A percentile compares a stretch with the other conserved stretches of the same genome.
These are phyloP conservation scores for Colletotrichum lindemuthianum DNA, from an alignment of 2,329 filamentous ascomycete genomes.

Conservation along the genomic window DNA sequence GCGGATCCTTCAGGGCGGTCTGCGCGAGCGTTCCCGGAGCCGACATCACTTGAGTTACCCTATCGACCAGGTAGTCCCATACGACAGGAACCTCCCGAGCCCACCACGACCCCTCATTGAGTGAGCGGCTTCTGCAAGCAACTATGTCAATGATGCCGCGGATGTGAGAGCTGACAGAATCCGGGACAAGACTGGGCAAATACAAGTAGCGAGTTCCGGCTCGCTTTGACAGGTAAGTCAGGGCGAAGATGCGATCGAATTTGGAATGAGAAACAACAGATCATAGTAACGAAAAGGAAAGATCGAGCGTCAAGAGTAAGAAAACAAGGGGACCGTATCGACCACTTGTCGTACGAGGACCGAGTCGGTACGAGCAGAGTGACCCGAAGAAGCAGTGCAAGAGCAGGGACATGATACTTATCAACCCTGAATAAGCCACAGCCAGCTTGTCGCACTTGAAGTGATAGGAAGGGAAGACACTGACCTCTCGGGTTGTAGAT, in stretches of 20 bases:
- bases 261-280: constrained; percentile 24
- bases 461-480: constrained; percentile 19
- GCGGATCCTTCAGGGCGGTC: constrained; percentile 23
- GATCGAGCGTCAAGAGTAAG: background rate
- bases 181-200: constrained; percentile 1
- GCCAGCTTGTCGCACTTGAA: constrained; percentile 15
- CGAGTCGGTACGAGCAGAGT: constrained; percentile 10
- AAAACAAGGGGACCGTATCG: background rate
- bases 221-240: constrained; percentile 20
- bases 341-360: background rate
- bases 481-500: constrained; percentile 21
- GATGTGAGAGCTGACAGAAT: constrained; percentile 33
- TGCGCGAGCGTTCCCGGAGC: constrained; percentile 16
- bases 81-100: constrained; percentile 8
- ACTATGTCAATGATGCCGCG: constrained; percentile 1
- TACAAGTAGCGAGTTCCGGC: constrained; percentile 11
- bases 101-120: constrained; percentile 11
- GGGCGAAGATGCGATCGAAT: constrained; percentile 18
- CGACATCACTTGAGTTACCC: constrained; percentile 21
- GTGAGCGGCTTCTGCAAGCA: background rate
- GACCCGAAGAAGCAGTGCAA: constrained; percentile 13
- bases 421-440: constrained; percentile 13
- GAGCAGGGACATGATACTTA: background rate
- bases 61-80: constrained; percentile 14
- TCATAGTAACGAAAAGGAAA: background rate